Evolutionary conservation across 1,139 yeast species (phyloP).

Genomic region (Debaryomycetaceae sp.): DNA sequence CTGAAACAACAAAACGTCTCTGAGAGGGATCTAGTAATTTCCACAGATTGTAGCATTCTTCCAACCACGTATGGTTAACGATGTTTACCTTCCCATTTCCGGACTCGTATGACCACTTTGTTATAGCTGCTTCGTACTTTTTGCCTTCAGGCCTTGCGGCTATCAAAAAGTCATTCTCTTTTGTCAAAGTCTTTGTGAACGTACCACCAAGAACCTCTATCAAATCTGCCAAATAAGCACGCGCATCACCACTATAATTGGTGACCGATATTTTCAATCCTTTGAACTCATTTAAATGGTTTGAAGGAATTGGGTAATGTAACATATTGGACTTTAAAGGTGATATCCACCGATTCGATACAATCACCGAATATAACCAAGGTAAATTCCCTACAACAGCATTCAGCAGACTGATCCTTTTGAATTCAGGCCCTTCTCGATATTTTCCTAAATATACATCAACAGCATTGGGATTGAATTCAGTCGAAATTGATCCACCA

Average conservation of each 20-base stretch:
- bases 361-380: constrained; percentile 72
- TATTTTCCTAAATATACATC: constrained; percentile 68
- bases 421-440: constrained; percentile 53
- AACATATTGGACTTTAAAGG: constrained; percentile 58
- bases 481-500: constrained; percentile 27
- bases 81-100: constrained; percentile 42
- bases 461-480: constrained; percentile 24
- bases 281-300: constrained; percentile 51
- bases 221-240: constrained; percentile 66
- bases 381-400: constrained; percentile 58
- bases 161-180: constrained; percentile 67
- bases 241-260: constrained; percentile 81
- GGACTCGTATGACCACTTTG: constrained; percentile 46
- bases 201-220: constrained; percentile 70
- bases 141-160: constrained; percentile 68
- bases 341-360: constrained; percentile 51
- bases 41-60: constrained; percentile 71
- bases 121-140: constrained; percentile 69
- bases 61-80: constrained; percentile 89
- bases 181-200: constrained; percentile 68
- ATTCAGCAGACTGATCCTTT: constrained; percentile 12
- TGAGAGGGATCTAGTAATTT: constrained; percentile 35
- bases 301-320: constrained; percentile 66
- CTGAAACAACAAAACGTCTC: not conserved
- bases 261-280: constrained; percentile 62